A percentile compares a stretch with the other conserved stretches of the same genome.
phyloP scores from a whole-genome alignment of 139 green algal genomes.

The Diplosphaera chodatii region DNA sequence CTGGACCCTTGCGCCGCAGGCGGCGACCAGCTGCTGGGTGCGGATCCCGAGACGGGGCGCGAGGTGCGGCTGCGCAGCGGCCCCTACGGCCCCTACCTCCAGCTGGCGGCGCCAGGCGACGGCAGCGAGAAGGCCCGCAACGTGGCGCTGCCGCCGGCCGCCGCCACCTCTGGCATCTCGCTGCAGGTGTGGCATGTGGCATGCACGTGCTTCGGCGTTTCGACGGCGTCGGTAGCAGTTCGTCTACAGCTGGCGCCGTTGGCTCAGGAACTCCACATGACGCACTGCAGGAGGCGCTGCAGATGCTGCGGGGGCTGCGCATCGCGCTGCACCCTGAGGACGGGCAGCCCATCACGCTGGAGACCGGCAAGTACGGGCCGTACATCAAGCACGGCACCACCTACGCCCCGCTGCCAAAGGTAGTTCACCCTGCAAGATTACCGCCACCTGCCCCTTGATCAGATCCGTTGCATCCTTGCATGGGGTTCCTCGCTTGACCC shows the following conservation, averaged over 20 bases:
- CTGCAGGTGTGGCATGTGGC: background rate
- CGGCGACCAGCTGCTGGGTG: conserved; percentile 22
- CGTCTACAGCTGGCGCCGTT: conserved; percentile 6
- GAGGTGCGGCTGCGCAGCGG: conserved; percentile 45
- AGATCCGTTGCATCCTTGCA: background rate
- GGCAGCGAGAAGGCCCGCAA: conserved; percentile 2
- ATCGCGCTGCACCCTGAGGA: conserved; percentile 2
- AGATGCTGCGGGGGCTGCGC: background rate
- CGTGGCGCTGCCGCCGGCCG: background rate
- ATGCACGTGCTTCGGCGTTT: conserved; percentile 8
- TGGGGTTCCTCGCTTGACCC: background rate
- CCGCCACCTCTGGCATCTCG: background rate
- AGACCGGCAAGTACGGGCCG: conserved; percentile 11
- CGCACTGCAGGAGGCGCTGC: background rate
- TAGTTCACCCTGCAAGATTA: background rate
- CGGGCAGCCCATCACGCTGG: background rate
- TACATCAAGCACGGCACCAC: conserved; percentile 32
- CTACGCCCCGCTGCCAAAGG: conserved; percentile 26
- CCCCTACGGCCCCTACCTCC: conserved; percentile 65
- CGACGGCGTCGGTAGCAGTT: conserved; percentile 19
- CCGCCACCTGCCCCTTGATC: background rate
- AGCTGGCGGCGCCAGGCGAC: conserved; percentile 28
- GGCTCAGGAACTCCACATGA: too few species aligned
- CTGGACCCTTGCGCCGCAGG: background rate
- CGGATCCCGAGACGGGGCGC: conserved; percentile 26